Percentiles rank a stretch among this genome's conserved stretches.
Evolutionary conservation across 495 filamentous ascomycete species (phyloP).

Genomic region (Penicillium coffeae): DNA sequence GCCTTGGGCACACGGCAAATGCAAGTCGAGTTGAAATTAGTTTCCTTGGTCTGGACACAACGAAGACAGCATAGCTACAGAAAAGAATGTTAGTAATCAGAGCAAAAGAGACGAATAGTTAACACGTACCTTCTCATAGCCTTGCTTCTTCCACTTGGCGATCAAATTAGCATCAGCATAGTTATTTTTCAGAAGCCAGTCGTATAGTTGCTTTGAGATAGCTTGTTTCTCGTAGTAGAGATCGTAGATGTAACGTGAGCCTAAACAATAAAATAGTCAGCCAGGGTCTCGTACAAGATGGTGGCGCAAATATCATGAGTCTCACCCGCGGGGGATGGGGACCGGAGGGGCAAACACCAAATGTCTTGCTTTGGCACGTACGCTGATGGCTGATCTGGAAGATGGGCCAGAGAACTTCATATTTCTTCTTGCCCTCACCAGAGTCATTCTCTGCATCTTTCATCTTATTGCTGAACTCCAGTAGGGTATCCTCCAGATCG

Average conservation of each 20-base stretch:
- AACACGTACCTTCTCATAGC: conserved; percentile 81
- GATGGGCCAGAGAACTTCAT: conserved; percentile 93
- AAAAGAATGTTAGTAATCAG: conserved; percentile 9
- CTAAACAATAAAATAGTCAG: conserved; percentile 28
- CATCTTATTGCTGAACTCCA: conserved; percentile 97
- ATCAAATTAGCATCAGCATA: conserved; percentile 95
- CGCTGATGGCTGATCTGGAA: conserved; percentile 97
- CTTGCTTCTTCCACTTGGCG: conserved; percentile 99
- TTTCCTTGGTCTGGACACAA: conserved; percentile 98
- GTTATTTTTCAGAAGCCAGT: conserved; percentile 93
- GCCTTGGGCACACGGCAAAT: conserved; percentile 94
- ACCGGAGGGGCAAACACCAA: not conserved
- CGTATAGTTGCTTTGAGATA: conserved; percentile 85
- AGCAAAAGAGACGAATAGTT: not conserved
- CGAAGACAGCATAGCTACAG: conserved; percentile 81
- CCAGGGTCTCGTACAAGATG: not conserved
- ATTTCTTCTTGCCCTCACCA: conserved; percentile 73
- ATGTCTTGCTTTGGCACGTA: conserved; percentile 30
- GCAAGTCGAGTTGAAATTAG: conserved; percentile 96
- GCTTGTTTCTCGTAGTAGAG: conserved; percentile 97
- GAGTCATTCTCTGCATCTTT: conserved; percentile 89
- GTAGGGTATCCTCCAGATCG: conserved; percentile 93
- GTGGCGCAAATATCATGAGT: not conserved
- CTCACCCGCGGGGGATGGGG: not conserved
- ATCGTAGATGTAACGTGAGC: conserved; percentile 90